Conservation (phyloP, 139 green algal species). For the Ettlia oleoabundans region DNA sequence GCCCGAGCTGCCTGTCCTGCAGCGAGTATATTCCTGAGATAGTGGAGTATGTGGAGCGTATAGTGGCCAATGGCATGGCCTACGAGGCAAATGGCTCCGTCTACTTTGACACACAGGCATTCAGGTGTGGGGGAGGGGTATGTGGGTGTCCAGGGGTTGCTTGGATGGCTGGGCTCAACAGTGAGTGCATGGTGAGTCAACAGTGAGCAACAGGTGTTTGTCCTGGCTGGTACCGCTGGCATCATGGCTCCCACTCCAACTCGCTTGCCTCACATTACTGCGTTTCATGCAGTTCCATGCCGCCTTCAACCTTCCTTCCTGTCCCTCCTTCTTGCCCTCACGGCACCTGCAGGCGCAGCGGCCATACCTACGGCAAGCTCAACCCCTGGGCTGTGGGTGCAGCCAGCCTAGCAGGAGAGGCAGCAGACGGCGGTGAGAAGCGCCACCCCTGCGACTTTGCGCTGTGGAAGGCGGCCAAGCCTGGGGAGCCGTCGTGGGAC, state of each 20-base stretch:
- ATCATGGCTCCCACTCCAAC: not conserved
- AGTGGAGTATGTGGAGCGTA: conserved; percentile 77
- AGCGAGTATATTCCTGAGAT: conserved; percentile 92
- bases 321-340: no score
- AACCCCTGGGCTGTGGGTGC: conserved; percentile 81
- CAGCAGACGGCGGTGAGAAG: conserved; percentile 87
- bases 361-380: conserved; percentile 94
- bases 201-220: not conserved
- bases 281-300: no score
- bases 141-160: not conserved
- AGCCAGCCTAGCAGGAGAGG: conserved; percentile 76
- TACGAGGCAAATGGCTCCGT: conserved; percentile 89
- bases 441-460: conserved; percentile 90
- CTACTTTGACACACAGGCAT: conserved; percentile 96
- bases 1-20: not conserved
- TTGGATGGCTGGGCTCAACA: not conserved
- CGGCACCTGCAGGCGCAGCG: conserved; percentile 49
- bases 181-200: not conserved
- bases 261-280: no score
- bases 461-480: conserved; percentile 96
- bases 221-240: no score
- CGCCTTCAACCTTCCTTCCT: not conserved
- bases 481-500: conserved; percentile 93
- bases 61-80: conserved; percentile 89
- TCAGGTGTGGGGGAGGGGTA: conserved; percentile 61